Evolutionary conservation across 2,329 filamentous ascomycete genomes (phyloP).

Genomic region (Fusarium tupiense): DNA sequence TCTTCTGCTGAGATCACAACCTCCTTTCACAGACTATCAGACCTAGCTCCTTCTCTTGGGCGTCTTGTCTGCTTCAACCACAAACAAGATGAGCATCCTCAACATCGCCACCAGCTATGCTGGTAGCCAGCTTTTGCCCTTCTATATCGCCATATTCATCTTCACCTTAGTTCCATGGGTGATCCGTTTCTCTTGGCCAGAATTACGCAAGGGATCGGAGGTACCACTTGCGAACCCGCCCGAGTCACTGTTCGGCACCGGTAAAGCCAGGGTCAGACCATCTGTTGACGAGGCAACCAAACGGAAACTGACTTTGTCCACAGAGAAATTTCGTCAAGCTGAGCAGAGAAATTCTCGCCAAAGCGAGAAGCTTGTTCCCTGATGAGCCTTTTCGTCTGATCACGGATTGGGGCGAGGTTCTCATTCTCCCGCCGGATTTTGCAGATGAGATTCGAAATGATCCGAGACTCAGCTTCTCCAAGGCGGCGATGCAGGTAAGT

Average conservation of each 20-base stretch:
- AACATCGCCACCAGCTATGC: neutral
- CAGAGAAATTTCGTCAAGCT: neutral
- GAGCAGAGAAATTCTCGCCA: neutral
- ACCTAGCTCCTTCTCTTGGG: fast-evolving
- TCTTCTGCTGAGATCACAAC: too few relatives aligned
- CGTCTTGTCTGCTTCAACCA: neutral
- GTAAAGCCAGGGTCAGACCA: neutral
- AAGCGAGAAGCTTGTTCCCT: neutral
- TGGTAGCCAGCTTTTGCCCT: neutral
- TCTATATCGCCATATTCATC: neutral
- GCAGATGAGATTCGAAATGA: slow-evolving; percentile 8
- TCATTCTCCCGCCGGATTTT: neutral
- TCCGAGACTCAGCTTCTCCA: neutral
- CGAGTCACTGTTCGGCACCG: neutral
- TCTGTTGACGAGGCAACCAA: neutral
- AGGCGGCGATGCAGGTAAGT: neutral
- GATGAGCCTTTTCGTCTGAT: neutral
- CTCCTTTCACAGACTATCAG: fast-evolving
- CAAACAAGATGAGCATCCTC: neutral
- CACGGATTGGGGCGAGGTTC: neutral
- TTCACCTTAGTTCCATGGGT: neutral
- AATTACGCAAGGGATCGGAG: neutral
- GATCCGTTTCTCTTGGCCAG: neutral
- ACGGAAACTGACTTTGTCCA: neutral
- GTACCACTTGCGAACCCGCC: neutral